phyloP scores from a whole-genome alignment of 805 yeast genomes.

The Kuraishia ogatae region DNA sequence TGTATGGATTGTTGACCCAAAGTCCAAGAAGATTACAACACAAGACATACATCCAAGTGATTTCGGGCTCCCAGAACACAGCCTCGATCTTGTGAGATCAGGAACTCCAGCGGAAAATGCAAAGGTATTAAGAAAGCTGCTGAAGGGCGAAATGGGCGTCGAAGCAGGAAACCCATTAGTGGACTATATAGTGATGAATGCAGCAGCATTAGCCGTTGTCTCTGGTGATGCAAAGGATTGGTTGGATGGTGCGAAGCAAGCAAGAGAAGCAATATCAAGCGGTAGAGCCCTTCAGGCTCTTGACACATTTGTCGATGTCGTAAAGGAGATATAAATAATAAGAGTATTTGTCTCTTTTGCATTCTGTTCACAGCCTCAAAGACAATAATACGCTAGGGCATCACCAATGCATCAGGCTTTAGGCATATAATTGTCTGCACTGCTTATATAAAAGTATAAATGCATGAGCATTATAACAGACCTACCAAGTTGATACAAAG shows the following conservation, averaged over 20 bases:
- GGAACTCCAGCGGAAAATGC: slow-evolving; percentile 91
- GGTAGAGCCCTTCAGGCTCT: slow-evolving; percentile 65
- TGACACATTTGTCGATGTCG: slow-evolving; percentile 37
- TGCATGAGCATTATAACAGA: no score
- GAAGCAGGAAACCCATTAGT: slow-evolving; percentile 52
- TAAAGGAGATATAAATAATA: slow-evolving; percentile 8
- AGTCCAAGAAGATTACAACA: slow-evolving; percentile 30
- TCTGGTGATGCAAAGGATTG: slow-evolving; percentile 61
- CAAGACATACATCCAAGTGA: slow-evolving; percentile 57
- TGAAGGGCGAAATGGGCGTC: slow-evolving; percentile 33
- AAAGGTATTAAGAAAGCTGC: slow-evolving; percentile 31
- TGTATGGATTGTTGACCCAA: slow-evolving; percentile 61
- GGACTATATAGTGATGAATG: slow-evolving; percentile 86
- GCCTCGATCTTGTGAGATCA: slow-evolving; percentile 58
- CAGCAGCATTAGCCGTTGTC: slow-evolving; percentile 80
- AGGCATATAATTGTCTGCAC: background rate
- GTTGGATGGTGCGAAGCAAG: slow-evolving; percentile 70
- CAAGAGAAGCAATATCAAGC: slow-evolving; percentile 54
- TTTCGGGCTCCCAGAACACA: slow-evolving; percentile 74
- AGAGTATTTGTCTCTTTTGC: background rate
- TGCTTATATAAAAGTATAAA: no score
- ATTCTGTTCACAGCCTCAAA: background rate
- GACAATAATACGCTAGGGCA: background rate
- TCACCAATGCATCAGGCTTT: background rate
- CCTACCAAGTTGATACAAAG: no score